Evolutionary conservation across 2,329 filamentous ascomycete species (phyloP), one percentile per base, ranked within the genome.

Genomic region (Bipolaris victoriae): DNA sequence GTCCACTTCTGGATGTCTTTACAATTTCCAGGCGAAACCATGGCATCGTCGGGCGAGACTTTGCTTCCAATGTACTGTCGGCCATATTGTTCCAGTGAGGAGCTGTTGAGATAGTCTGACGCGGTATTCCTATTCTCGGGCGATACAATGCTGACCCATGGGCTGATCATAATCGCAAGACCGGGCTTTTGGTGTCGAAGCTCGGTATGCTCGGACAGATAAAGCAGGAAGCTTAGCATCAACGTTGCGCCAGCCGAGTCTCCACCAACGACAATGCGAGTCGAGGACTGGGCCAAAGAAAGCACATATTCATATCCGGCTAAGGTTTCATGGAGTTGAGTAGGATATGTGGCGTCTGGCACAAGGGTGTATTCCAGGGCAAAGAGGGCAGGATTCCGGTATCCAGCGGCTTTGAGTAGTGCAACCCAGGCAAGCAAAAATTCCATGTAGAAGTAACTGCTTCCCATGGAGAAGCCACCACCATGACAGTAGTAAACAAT

Each of bases 401-500:
- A 94, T 1, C 89, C 89, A 16, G 81, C 79, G 49, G 83, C 78
- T 53, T 85, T 81, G 37, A 96, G 81, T 16, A 92, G 78, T 41
- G 82, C 80, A 11, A 90, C 79, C 88, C 89, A 92, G 7, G 86
- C 84, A 52, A 94, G 79, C 2, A 96, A 81, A 64, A 94, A 95
- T 68, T 96, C 92, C 68, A 76, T 84, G 73, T 96, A 96, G 75
- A 96, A 96, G 77, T 90, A 90, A 16, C 84, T 81, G 11, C 90
- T 92, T 3, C 91, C 92, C 88, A 96, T 90, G 6, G 86, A 86
- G 73, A 96, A 95, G 0, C 92, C 92, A 20, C 92, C 92, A 15
- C 90, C 91, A 72, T 96, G 91, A 39, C 86, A 85, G 72, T 95
- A 95, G 72, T 92, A 94, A 1, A 96, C 76, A n/a, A 92, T 87